Percentiles rank a stretch among this genome's conserved stretches.
Evolutionary conservation across 805 yeast species (phyloP).

Genomic region (Metschnikowia amazonensis): DNA sequence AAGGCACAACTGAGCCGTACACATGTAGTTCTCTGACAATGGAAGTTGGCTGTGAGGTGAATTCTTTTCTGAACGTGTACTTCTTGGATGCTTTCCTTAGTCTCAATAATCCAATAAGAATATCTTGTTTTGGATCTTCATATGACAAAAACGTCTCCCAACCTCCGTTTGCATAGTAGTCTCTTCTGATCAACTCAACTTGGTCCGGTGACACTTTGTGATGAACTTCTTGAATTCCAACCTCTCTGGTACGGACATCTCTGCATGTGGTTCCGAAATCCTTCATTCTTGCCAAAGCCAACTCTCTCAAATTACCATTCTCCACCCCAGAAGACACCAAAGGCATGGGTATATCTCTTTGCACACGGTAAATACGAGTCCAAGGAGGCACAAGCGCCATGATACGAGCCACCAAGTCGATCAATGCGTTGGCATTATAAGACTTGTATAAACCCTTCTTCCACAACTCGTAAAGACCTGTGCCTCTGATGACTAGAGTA

Average conservation of each 20-base stretch:
- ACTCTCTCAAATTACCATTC: slow-evolving; percentile 91
- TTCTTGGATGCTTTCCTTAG: slow-evolving; percentile 85
- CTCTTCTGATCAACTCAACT: slow-evolving; percentile 91
- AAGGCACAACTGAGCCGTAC: slow-evolving; percentile 94
- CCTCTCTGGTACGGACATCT: slow-evolving; percentile 96
- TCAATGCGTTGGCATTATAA: slow-evolving; percentile 88
- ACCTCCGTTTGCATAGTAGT: slow-evolving; percentile 95
- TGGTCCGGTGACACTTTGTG: slow-evolving; percentile 96
- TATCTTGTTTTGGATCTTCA: slow-evolving; percentile 96
- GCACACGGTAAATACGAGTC: slow-evolving; percentile 98
- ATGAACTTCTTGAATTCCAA: slow-evolving; percentile 97
- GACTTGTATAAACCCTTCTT: slow-evolving; percentile 92
- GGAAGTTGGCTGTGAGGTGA: slow-evolving; percentile 78
- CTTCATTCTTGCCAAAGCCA: slow-evolving; percentile 95
- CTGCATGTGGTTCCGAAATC: slow-evolving; percentile 96
- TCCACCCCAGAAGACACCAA: slow-evolving; percentile 96
- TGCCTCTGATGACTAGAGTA: slow-evolving; percentile 93
- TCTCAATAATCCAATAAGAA: slow-evolving; percentile 84
- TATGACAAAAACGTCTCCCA: slow-evolving; percentile 97
- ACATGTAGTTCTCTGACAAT: slow-evolving; percentile 97
- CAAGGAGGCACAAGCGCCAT: slow-evolving; percentile 97
- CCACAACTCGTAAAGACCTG: slow-evolving; percentile 96
- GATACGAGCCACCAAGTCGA: slow-evolving; percentile 93
- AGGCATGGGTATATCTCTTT: slow-evolving; percentile 99
- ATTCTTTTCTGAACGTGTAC: slow-evolving; percentile 87